Base-by-base conservation (phyloP, 75 land plant genomes). In the Cryptomeria japonica region DNA sequence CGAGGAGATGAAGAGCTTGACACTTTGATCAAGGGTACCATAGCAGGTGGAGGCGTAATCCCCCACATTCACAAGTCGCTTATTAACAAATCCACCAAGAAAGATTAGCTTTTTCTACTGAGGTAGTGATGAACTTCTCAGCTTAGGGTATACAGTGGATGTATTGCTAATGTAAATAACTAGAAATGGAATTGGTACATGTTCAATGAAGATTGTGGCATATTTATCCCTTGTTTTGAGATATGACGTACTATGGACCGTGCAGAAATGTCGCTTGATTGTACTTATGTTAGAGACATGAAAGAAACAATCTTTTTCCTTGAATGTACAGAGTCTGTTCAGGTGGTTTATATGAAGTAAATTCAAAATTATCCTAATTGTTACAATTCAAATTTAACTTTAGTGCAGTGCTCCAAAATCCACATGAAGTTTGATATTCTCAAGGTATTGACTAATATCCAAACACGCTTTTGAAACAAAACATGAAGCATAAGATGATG, bases 51-150 rank as follows among this genome's bases (percentile, higher is more conserved):
- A 18, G 95, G 95, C 70, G 95, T 93, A 41, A 92, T 93, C 28
- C 95, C 95, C 38, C 93, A 93, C 89, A 93, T 93, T 46, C 95
- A 93, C 94, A 93, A 93, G 79, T 92, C 94, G 18, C 93, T 93
- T 37, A 92, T 93, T 39, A 93, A 93, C 92, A 93, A 93, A 84
- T 88, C 94, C 34, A 56, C 91, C 82, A 93, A 92, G 51, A 90
- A 92, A 44, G 84, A 82, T 22, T 82, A 44, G 37, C 9, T 28
- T 8, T 64, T 19, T 3, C 13, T 55, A 0, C 1, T 75, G 15
- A 13, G 49, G 31, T 31, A 42, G n/a, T 82, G 31, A 36, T 3
- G 28, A 44, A 42, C 46, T 22, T 22, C 2, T 64, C 31, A 28
- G 1, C 42, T 8, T 6, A 41, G 28, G 31, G 5, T 25, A 68